A percentile compares a stretch with the other conserved stretches of the same genome.
These are phyloP conservation scores for Phoma sp. DNA, from an alignment of 2,329 filamentous ascomycete genomes.

Conservation along the genomic window DNA sequence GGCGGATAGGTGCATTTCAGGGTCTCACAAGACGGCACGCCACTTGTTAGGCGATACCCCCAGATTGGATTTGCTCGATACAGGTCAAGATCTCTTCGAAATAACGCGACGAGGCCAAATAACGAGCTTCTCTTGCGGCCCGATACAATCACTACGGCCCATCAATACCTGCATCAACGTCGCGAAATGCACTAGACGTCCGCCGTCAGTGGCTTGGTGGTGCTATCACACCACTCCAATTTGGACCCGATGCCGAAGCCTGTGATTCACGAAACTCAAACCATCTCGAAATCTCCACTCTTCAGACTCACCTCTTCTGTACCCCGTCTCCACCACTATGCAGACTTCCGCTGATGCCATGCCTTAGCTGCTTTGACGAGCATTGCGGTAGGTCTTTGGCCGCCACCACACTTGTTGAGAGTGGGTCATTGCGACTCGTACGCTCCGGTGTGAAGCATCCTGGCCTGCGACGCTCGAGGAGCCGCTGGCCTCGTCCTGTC, in stretches of 20 bases:
- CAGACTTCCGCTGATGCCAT: conserved; percentile 6
- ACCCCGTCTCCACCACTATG: conserved; percentile 5
- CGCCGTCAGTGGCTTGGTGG: neutral
- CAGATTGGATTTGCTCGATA: neutral
- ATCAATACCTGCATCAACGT: neutral
- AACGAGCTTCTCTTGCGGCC: neutral
- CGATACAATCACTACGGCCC: too few species aligned
- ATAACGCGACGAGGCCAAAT: too few species aligned
- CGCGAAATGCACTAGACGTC: neutral
- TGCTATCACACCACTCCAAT: neutral
- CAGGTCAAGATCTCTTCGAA: too few species aligned
- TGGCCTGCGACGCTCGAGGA: conserved; percentile 2
- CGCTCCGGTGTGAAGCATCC: neutral
- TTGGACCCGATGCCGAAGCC: neutral
- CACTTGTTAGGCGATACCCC: neutral
- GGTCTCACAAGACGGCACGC: conserved; percentile 8
- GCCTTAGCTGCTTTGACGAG: neutral
- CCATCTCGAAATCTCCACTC: neutral
- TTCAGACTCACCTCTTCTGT: conserved; percentile 1
- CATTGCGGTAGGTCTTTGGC: conserved; percentile 7
- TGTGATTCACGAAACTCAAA: too few species aligned
- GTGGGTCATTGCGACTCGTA: conserved; percentile 11
- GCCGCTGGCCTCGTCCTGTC: conserved; percentile 9
- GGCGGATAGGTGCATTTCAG: conserved; percentile 9
- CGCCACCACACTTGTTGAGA: conserved; percentile 13